These are phyloP conservation scores for Candida taoyuanica DNA, from an alignment of 805 yeast genomes.

Conservation along the genomic window DNA sequence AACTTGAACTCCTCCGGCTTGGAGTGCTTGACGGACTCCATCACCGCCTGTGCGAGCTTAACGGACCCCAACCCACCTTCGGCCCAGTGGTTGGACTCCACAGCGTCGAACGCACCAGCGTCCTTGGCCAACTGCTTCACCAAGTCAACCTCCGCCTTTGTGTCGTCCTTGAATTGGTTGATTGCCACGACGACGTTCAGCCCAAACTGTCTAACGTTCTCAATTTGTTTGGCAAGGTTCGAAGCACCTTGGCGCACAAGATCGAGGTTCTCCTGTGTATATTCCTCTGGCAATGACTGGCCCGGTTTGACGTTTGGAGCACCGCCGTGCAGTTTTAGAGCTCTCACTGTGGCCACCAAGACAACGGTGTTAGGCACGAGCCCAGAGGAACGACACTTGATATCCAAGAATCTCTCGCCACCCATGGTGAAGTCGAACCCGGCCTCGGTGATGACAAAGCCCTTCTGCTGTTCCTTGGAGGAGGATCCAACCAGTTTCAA, in stretches of 20 bases:
- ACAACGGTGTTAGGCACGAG: slow-evolving; percentile 73
- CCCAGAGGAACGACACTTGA: slow-evolving; percentile 80
- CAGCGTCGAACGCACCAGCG: slow-evolving; percentile 79
- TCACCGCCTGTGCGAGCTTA: slow-evolving; percentile 66
- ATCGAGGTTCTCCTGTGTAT: slow-evolving; percentile 66
- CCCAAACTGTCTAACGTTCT: slow-evolving; percentile 67
- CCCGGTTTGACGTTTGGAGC: slow-evolving; percentile 88
- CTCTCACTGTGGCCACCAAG: slow-evolving; percentile 80
- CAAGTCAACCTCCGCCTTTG: slow-evolving; percentile 62
- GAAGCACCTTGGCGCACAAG: slow-evolving; percentile 66
- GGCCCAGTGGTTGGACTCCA: slow-evolving; percentile 82
- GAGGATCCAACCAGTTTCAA: slow-evolving; percentile 66
- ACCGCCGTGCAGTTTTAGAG: slow-evolving; percentile 83
- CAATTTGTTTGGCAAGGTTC: slow-evolving; percentile 72
- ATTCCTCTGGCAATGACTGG: slow-evolving; percentile 69
- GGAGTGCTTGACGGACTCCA: slow-evolving; percentile 50
- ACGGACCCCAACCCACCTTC: slow-evolving; percentile 82
- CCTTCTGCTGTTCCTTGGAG: slow-evolving; percentile 46
- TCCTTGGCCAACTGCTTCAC: slow-evolving; percentile 62
- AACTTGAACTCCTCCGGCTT: slow-evolving; percentile 41
- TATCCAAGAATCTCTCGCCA: slow-evolving; percentile 81
- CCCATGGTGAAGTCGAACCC: slow-evolving; percentile 92
- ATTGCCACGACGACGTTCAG: slow-evolving; percentile 80
- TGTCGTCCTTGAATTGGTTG: slow-evolving; percentile 72
- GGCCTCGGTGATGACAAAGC: slow-evolving; percentile 83